Conservation (phyloP, 768 basidiomycete genomes). For the Polyporus arcularius region DNA sequence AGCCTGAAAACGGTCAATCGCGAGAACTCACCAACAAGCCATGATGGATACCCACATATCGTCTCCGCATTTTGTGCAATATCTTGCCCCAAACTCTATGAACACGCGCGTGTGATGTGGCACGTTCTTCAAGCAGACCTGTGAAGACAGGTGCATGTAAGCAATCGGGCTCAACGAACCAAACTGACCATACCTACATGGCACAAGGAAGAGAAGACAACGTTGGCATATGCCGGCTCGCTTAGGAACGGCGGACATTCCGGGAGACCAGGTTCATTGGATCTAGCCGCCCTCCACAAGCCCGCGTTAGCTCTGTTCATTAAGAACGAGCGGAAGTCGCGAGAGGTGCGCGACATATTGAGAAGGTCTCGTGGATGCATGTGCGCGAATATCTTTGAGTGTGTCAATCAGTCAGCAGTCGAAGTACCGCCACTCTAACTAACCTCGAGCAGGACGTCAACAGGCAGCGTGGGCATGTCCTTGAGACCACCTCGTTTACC, state of each 20-base stretch:
- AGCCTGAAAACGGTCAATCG: too few relatives aligned
- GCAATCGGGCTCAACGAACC: not conserved
- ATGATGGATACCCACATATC: too few relatives aligned
- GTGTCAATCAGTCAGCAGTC: too few relatives aligned
- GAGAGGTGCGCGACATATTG: not conserved
- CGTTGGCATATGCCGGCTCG: conserved; percentile 18
- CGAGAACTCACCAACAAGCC: too few relatives aligned
- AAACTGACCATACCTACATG: not conserved
- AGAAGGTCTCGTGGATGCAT: conserved; percentile 1
- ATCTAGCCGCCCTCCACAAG: conserved; percentile 8
- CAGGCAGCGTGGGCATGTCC: too few relatives aligned
- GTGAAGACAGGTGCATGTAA: not conserved
- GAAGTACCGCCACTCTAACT: too few relatives aligned
- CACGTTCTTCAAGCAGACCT: not conserved
- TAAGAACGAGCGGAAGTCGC: not conserved
- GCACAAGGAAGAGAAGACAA: conserved; percentile 12
- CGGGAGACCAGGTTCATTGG: conserved; percentile 11
- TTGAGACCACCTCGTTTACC: too few relatives aligned
- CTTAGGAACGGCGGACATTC: conserved; percentile 11
- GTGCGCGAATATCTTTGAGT: not conserved
- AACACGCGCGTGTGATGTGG: not conserved
- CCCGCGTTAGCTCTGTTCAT: not conserved
- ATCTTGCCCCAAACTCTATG: too few relatives aligned
- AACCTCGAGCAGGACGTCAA: too few relatives aligned
- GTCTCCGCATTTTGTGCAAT: too few relatives aligned